Evolutionary conservation across 306 rosid species (phyloP).

Genomic region (Cicer chorassanicum): DNA sequence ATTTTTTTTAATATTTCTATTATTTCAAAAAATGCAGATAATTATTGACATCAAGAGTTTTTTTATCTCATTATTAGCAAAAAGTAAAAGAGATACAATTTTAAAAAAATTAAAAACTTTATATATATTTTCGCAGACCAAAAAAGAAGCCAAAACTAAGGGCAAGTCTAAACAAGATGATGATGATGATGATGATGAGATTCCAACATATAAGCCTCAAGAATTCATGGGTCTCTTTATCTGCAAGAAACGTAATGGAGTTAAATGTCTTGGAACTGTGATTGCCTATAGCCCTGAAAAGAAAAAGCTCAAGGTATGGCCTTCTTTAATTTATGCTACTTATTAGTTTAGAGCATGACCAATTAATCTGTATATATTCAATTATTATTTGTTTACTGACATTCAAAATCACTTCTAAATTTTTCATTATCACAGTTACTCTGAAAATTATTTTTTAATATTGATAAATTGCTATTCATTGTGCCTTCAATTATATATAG

Average conservation of each 20-base stretch:
- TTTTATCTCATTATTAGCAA: no score
- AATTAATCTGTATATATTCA: neutral
- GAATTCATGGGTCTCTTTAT: neutral
- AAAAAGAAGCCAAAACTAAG: neutral
- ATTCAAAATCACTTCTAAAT: neutral
- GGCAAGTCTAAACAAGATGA: neutral
- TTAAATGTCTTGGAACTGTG: neutral
- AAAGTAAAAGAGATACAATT: no score
- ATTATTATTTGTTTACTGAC: neutral
- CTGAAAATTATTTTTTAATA: neutral
- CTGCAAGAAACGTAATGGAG: slow-evolving; percentile 14
- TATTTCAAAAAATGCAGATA: no score
- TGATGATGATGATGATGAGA: neutral
- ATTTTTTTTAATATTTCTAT: no score
- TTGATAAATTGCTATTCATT: neutral
- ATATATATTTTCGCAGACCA: neutral
- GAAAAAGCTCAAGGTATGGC: slow-evolving; percentile 18
- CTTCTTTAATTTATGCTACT: neutral
- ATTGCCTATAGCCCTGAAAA: neutral
- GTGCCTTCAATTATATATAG: neutral
- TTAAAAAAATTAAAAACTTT: neutral
- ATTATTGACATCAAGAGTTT: no score
- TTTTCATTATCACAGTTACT: neutral
- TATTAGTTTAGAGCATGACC: neutral
- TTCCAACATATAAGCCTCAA: neutral